Conservation (phyloP, 331 rosid species). For the Telfairia occidentalis region DNA sequence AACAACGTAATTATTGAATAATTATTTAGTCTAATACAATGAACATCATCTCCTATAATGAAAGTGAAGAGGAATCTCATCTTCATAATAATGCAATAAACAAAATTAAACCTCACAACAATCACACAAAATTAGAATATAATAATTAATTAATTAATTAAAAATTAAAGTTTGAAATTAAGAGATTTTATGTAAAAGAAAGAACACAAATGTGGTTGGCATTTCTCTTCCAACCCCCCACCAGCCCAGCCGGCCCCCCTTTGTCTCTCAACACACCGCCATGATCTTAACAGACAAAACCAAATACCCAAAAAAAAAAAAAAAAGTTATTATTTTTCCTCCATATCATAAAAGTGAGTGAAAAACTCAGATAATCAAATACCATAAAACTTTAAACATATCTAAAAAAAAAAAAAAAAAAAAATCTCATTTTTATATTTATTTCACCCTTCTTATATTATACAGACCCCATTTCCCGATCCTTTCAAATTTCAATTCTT, state of each 20-base stretch:
- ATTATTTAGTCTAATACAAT: constrained; percentile 4
- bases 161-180: not conserved
- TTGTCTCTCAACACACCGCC: constrained; percentile 1
- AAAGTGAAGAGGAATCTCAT: constrained; percentile 7
- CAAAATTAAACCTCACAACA: not conserved
- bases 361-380: not conserved
- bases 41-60: not conserved
- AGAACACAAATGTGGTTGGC: not conserved
- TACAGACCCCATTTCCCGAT: not conserved
- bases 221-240: constrained; percentile 15
- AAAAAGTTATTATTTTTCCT: not conserved
- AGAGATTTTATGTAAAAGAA: not conserved
- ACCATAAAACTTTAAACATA: not conserved
- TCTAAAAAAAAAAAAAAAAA: too few species aligned
- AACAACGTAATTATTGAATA: not conserved
- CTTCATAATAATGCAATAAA: not conserved
- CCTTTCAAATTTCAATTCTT: constrained; percentile 1
- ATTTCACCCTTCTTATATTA: not conserved
- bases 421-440: not conserved
- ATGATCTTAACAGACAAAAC: not conserved
- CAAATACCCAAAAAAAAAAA: not conserved
- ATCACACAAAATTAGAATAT: constrained; percentile 3
- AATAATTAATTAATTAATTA: not conserved
- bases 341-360: not conserved
- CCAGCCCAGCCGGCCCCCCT: constrained; percentile 1